Base-by-base conservation (phyloP, 768 basidiomycete genomes). In the Arthromyces matolae region DNA sequence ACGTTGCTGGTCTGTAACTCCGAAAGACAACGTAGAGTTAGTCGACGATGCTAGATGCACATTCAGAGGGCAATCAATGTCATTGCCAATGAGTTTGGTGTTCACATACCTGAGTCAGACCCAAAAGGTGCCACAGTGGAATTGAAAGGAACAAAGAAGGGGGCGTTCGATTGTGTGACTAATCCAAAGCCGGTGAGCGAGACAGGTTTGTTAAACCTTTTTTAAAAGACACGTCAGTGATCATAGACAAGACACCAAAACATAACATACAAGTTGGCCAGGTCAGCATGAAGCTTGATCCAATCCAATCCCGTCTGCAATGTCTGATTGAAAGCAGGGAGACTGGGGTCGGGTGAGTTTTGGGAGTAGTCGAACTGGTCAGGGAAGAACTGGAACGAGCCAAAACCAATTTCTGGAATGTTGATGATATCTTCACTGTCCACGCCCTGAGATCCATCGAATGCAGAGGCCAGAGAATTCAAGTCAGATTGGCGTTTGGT, bases 381-480 rank as follows among this genome's bases (percentile, higher is more conserved):
- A 16, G 85, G 84, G 73, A 86, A 85, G 20, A 84, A 53, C 48
- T 78, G 81, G 71, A 83, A 83, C 14, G 79, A 70, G 25, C 72
- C 66, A 54, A 83, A 84, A 5, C 73, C 76, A 50, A 86, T 78
- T 9, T 75, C 32, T 0, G 79, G 78, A 47, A 81, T 80, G 51
- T 64, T 77, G 45, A 72, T 51, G 42, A 86, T 81, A 51, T 86
- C 84, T 54, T 82, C 77, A 46, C 76, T 79, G 59, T 87, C 84
- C 16, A 86, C 80, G 27, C 83, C 83, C 27, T 69, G 67, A n/a
- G 79, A 71, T 1, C 85, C 84, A 58, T 86, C 78, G 49, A 78
- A 81, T 22, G 70, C 67, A 19, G 83, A 57, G 10, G 8, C 8
- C 22, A 81, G 80, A 27, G 75, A 52, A 34, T 59, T 62, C 41